These are phyloP conservation scores for Aspergillus pseudoterreus DNA, from an alignment of 2,329 filamentous ascomycete species.

Conservation along the genomic window DNA sequence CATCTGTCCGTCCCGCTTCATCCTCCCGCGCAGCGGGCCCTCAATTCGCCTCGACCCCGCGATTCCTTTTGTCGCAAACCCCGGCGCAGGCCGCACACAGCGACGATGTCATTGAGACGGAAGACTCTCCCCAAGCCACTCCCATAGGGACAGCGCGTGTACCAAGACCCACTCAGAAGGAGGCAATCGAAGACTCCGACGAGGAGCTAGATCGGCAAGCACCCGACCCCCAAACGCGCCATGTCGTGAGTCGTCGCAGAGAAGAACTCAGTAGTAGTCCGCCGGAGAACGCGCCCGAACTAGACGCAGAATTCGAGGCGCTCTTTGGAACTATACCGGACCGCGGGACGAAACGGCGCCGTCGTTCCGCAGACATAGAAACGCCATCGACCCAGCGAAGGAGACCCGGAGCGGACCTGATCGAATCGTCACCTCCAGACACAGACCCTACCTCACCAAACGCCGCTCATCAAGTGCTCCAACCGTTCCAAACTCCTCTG, in stretches of 20 bases:
- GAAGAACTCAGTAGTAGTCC: slow-evolving; percentile 17
- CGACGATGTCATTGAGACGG: slow-evolving; percentile 20
- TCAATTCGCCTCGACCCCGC: slow-evolving; percentile 32
- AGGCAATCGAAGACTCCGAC: slow-evolving; percentile 27
- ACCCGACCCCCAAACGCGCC: background rate
- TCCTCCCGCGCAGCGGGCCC: slow-evolving; percentile 24
- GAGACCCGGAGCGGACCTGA: slow-evolving; percentile 12
- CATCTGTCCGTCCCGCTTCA: slow-evolving; percentile 10
- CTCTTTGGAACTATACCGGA: slow-evolving; percentile 26
- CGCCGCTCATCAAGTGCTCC: background rate
- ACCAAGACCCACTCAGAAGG: background rate
- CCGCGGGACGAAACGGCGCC: slow-evolving; percentile 31
- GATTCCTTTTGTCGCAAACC: slow-evolving; percentile 28
- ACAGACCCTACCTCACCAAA: slow-evolving; percentile 8
- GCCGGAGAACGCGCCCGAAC: slow-evolving; percentile 2
- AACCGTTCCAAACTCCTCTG: slow-evolving; percentile 8
- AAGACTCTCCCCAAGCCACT: slow-evolving; percentile 13
- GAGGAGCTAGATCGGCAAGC: slow-evolving; percentile 4
- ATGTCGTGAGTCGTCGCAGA: background rate
- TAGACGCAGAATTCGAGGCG: slow-evolving; percentile 26
- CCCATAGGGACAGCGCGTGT: slow-evolving; percentile 4
- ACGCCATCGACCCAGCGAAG: slow-evolving; percentile 1
- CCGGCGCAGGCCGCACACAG: slow-evolving; percentile 6
- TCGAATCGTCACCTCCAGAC: slow-evolving; percentile 19
- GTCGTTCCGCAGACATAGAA: slow-evolving; percentile 18